These are phyloP conservation scores for Colletotrichum sp. DNA, from an alignment of 2,329 filamentous ascomycete species.

Conservation along the genomic window DNA sequence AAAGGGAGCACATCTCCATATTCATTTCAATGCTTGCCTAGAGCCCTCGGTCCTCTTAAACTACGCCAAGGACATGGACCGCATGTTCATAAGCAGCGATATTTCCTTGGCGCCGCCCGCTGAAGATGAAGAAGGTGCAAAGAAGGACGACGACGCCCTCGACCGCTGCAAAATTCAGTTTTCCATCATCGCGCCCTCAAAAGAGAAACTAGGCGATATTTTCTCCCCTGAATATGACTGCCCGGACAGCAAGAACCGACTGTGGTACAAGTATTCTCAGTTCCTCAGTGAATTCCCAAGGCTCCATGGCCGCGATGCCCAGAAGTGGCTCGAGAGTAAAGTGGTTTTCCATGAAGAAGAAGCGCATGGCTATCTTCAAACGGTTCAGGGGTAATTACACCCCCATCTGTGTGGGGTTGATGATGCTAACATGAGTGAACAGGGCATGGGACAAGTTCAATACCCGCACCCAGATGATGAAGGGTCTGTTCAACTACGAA, in stretches of 20 bases:
- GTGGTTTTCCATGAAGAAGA: constrained; percentile 67
- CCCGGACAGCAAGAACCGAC: constrained; percentile 33
- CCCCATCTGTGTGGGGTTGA: background rate
- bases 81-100: constrained; percentile 74
- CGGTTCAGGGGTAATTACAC: constrained; percentile 54
- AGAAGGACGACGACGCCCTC: background rate
- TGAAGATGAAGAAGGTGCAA: constrained; percentile 23
- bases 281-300: constrained; percentile 43
- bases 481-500: constrained; percentile 73
- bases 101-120: constrained; percentile 40
- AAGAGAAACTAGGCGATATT: constrained; percentile 45
- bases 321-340: constrained; percentile 65
- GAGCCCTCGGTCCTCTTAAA: constrained; percentile 63
- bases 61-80: constrained; percentile 58
- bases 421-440: constrained; percentile 15
- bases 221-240: constrained; percentile 54
- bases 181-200: constrained; percentile 39
- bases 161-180: constrained; percentile 66
- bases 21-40: constrained; percentile 81
- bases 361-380: constrained; percentile 57
- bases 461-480: constrained; percentile 72
- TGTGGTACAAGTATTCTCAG: constrained; percentile 43
- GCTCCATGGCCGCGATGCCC: constrained; percentile 31
- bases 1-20: constrained; percentile 75
- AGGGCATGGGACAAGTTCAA: constrained; percentile 70